These are phyloP conservation scores for Cryptococcus sp. DNA, from an alignment of 1,284 basidiomycete genomes.

Conservation along the genomic window DNA sequence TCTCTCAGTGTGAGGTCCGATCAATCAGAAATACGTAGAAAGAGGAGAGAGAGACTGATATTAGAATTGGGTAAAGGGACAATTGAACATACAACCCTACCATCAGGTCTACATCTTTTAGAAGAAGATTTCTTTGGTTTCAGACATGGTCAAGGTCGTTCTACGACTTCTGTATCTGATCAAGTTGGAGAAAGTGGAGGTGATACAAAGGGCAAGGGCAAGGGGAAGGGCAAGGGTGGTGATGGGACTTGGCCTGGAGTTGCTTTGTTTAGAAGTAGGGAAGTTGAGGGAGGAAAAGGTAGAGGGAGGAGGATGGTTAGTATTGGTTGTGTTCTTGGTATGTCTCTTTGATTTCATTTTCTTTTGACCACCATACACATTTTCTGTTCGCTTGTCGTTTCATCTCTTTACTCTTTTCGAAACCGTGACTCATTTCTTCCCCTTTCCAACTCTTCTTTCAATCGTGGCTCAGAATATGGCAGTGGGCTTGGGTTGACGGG, in stretches of 20 bases:
- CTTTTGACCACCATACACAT: no score
- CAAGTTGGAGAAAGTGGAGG: neutral
- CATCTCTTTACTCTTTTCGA: no score
- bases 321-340: constrained; percentile 36
- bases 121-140: constrained; percentile 32
- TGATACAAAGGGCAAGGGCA: neutral
- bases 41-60: neutral
- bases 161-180: constrained; percentile 14
- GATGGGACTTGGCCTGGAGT: neutral
- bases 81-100: constrained; percentile 38
- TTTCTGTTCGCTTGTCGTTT: no score
- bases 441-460: no score
- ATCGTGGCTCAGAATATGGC: no score
- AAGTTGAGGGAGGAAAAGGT: constrained; percentile 1
- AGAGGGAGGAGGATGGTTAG: constrained; percentile 41
- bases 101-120: constrained; percentile 37
- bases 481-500: no score
- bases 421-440: no score
- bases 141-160: constrained; percentile 14
- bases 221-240: no score
- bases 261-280: neutral
- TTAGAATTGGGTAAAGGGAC: constrained; percentile 18
- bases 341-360: constrained; percentile 2
- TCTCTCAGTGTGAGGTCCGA: neutral
- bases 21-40: neutral